Evolutionary conservation across 208 protist species (phyloP).

Genomic region (Trypanosoma lewisi): DNA sequence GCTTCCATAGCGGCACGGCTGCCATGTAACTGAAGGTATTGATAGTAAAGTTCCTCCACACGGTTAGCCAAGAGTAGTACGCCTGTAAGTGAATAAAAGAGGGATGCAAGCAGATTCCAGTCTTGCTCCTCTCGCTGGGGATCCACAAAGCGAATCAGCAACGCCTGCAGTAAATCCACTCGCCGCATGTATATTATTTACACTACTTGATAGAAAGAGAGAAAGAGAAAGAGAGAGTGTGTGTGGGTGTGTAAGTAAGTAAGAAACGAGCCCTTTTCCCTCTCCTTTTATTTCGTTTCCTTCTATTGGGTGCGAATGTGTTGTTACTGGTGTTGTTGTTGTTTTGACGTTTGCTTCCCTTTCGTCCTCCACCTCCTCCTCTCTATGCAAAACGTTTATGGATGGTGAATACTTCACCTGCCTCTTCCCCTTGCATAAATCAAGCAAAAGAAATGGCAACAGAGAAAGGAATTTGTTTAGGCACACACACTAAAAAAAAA

Average conservation of each 20-base stretch:
- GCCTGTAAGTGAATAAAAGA: conserved; percentile 32
- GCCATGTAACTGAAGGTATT: conserved; percentile 18
- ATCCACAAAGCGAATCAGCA: conserved; percentile 24
- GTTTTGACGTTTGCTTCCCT: not conserved
- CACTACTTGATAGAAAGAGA: too few relatives aligned
- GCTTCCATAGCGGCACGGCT: conserved; percentile 25
- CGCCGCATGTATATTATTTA: conserved; percentile 6
- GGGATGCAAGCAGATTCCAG: conserved; percentile 24
- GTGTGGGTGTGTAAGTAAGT: too few relatives aligned
- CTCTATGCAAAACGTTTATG: not conserved
- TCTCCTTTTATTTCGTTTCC: conserved; percentile 1
- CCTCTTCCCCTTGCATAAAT: not conserved
- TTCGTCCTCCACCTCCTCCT: not conserved
- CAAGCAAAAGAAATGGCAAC: not conserved
- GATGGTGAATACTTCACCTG: not conserved
- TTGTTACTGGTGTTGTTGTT: not conserved
- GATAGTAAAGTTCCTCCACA: conserved; percentile 30
- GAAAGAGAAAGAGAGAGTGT: not conserved
- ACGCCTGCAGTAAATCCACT: conserved; percentile 7
- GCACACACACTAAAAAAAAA: not conserved
- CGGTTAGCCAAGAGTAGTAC: conserved; percentile 24
- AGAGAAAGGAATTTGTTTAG: not conserved
- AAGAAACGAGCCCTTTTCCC: not conserved
- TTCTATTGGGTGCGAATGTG: not conserved
- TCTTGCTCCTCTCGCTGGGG: conserved; percentile 24